Evolutionary conservation across 1,284 basidiomycete species (phyloP).

Genomic region (Lignosus rhinocerotis): DNA sequence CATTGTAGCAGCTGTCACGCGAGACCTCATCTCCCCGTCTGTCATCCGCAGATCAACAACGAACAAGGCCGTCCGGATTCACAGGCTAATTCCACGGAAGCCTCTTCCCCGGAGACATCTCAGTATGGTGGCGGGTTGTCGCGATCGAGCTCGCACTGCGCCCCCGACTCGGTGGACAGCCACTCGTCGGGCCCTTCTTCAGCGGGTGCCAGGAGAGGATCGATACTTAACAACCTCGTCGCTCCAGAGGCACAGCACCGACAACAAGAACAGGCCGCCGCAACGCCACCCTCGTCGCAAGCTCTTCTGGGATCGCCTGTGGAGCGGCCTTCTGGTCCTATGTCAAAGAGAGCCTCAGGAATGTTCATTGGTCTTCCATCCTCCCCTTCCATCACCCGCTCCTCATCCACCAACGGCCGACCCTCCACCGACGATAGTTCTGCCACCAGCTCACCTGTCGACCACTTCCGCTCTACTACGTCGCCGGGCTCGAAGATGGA

Average conservation of each 20-base stretch:
- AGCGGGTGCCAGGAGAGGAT: slow-evolving; percentile 12
- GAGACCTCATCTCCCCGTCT: background rate
- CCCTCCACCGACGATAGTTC: slow-evolving; percentile 21
- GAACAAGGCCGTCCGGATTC: slow-evolving; percentile 14
- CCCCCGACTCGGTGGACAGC: slow-evolving; percentile 15
- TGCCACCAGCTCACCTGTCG: slow-evolving; percentile 20
- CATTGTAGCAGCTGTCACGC: background rate
- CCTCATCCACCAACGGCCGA: slow-evolving; percentile 12
- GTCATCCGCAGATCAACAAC: slow-evolving; percentile 1
- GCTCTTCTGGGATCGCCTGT: slow-evolving; percentile 19
- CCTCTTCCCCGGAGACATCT: slow-evolving; percentile 18
- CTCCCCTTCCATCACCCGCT: slow-evolving; percentile 21
- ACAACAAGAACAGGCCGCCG: slow-evolving; percentile 17
- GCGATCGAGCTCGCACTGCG: slow-evolving; percentile 17
- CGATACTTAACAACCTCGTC: slow-evolving; percentile 12
- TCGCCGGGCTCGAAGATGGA: slow-evolving; percentile 24
- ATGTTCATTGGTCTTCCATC: slow-evolving; percentile 24
- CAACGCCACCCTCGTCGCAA: slow-evolving; percentile 16
- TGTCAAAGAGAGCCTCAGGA: slow-evolving; percentile 23
- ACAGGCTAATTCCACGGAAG: slow-evolving; percentile 15
- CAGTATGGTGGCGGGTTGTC: slow-evolving; percentile 16
- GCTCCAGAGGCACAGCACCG: slow-evolving; percentile 18
- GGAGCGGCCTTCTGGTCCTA: slow-evolving; percentile 16
- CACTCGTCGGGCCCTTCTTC: slow-evolving; percentile 17
- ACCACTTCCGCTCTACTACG: slow-evolving; percentile 25